A percentile compares a stretch with the other conserved stretches of the same genome.
Conservation (phyloP, 805 yeast genomes). For the Danielia oregonensis region DNA sequence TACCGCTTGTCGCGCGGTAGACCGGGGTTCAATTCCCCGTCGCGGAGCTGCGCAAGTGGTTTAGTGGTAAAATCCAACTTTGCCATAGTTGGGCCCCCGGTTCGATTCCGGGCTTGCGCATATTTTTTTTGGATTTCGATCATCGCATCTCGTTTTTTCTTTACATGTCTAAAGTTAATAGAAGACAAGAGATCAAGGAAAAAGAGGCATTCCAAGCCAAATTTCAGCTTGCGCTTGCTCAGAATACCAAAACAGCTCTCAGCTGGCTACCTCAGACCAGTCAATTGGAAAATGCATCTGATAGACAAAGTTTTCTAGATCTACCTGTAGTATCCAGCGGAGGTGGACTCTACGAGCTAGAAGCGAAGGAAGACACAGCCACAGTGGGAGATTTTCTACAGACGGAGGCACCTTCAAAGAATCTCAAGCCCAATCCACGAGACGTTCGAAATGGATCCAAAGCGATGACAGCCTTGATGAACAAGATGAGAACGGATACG, state of each 20-base stretch:
- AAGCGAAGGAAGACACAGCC: conserved; percentile 5
- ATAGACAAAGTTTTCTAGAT: conserved; percentile 20
- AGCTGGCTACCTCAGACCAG: conserved; percentile 33
- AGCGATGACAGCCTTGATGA: conserved; percentile 38
- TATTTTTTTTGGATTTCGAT: conserved; percentile 1
- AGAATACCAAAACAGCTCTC: conserved; percentile 30
- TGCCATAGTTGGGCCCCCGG: conserved; percentile 22
- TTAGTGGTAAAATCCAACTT: conserved; percentile 20
- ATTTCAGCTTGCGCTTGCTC: conserved; percentile 41
- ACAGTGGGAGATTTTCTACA: conserved; percentile 29
- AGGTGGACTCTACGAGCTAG: conserved; percentile 22
- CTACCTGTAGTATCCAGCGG: conserved; percentile 36
- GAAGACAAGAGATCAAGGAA: conserved; percentile 41
- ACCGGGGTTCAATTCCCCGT: conserved; percentile 25
- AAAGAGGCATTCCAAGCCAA: conserved; percentile 46
- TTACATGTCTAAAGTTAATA: conserved; percentile 19
- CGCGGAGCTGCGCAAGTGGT: conserved; percentile 22
- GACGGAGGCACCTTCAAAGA: conserved; percentile 6
- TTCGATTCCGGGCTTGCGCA: conserved; percentile 22
- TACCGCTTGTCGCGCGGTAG: conserved; percentile 24
- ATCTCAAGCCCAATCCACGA: conserved; percentile 3
- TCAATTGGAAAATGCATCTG: conserved; percentile 1
- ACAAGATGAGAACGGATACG: conserved; percentile 28
- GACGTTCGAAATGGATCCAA: conserved; percentile 20
- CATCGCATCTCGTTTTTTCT: conserved; percentile 1